These are phyloP conservation scores for Sphaerostilbella broomeana DNA, from an alignment of 2,329 filamentous ascomycete genomes.

Conservation along the genomic window DNA sequence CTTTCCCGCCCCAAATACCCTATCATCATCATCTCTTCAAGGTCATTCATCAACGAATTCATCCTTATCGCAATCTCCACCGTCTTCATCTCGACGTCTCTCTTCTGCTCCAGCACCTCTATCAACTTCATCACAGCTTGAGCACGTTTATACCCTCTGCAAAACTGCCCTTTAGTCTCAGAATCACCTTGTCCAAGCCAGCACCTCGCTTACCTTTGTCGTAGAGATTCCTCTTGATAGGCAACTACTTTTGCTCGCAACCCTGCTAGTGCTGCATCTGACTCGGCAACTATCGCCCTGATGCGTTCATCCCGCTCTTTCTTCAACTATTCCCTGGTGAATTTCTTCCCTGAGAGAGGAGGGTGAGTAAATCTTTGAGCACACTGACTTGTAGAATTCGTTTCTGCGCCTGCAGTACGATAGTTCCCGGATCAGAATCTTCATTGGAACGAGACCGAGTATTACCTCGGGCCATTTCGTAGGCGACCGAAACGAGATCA, in stretches of 20 bases:
- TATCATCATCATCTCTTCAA: conserved; percentile 26
- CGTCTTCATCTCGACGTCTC: conserved; percentile 24
- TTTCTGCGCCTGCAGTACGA: conserved; percentile 23
- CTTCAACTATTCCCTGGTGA: conserved; percentile 22
- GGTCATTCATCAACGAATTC: conserved; percentile 15
- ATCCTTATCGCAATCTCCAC: conserved; percentile 18
- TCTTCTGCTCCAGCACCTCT: conserved; percentile 20
- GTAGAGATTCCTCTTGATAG: conserved; percentile 20
- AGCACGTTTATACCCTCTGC: conserved; percentile 17
- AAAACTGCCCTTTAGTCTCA: no score
- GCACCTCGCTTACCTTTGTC: conserved; percentile 19
- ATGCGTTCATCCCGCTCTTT: conserved; percentile 24
- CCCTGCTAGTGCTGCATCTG: conserved; percentile 19
- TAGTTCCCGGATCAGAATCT: conserved; percentile 17
- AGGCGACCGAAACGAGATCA: no score
- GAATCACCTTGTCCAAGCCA: no score
- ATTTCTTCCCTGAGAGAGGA: not conserved
- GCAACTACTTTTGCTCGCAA: conserved; percentile 19
- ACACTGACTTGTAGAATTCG: conserved; percentile 23
- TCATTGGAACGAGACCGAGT: conserved; percentile 15
- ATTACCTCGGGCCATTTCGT: conserved; percentile 15
- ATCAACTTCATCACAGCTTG: conserved; percentile 17
- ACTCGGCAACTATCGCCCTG: conserved; percentile 19
- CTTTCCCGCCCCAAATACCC: conserved; percentile 23
- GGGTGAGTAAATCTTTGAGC: not conserved